These are phyloP conservation scores for Licmophora abbreviata DNA, from an alignment of 108 stramenopile genomes.

Conservation along the genomic window DNA sequence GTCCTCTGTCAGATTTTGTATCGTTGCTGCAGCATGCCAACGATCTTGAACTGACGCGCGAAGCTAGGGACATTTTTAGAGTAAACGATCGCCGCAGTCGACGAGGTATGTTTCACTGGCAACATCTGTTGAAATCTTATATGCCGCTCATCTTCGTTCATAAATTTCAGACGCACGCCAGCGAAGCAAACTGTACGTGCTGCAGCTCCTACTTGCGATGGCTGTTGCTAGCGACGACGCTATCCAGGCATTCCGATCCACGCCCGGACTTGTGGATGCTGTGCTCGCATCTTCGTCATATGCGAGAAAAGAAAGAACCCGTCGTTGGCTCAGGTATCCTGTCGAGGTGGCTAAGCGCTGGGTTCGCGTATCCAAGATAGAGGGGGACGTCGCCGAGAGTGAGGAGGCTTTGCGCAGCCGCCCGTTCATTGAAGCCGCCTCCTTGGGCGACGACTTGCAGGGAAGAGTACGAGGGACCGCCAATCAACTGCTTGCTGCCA, in stretches of 20 bases:
- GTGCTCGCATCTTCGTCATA: slow-evolving; percentile 58
- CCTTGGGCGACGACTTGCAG: slow-evolving; percentile 20
- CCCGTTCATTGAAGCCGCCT: slow-evolving; percentile 38
- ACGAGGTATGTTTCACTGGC: no score
- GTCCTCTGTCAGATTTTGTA: no score
- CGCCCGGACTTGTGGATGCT: slow-evolving; percentile 52
- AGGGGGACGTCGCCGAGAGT: neutral
- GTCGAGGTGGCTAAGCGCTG: slow-evolving; percentile 24
- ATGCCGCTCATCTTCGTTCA: no score
- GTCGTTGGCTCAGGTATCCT: slow-evolving; percentile 50
- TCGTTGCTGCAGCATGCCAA: no score
- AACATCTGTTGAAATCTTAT: no score
- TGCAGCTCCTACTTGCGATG: slow-evolving; percentile 72
- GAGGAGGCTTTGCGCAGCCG: neutral
- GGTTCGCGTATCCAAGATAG: slow-evolving; percentile 7
- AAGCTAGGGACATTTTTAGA: no score
- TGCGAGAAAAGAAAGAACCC: slow-evolving; percentile 25
- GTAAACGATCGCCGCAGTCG: no score
- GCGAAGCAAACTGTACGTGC: slow-evolving; percentile 63
- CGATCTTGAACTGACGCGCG: no score
- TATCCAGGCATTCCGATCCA: slow-evolving; percentile 49
- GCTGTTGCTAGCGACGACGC: slow-evolving; percentile 67
- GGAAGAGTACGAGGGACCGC: slow-evolving; percentile 62
- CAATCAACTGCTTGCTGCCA: slow-evolving; percentile 74
- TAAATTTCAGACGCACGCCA: slow-evolving; percentile 32